Evolutionary conservation across 768 basidiomycete genomes (phyloP).

Genomic region (Tephrocybe sp.): DNA sequence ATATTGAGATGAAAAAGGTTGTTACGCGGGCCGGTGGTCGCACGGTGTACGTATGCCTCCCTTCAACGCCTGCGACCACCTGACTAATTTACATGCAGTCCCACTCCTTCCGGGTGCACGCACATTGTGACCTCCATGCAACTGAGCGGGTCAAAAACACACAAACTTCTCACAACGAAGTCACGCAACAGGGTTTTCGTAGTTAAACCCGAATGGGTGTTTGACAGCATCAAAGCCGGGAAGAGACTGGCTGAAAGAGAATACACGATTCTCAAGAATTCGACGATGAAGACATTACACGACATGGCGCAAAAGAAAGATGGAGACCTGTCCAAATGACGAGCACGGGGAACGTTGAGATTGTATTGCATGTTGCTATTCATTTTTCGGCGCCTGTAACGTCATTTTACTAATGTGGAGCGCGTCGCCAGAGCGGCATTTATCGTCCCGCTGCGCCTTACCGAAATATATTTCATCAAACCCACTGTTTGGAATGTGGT

Average conservation of each 20-base stretch:
- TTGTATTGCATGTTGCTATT: too few relatives aligned
- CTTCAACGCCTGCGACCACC: slow-evolving; percentile 1
- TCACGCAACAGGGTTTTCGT: slow-evolving; percentile 52
- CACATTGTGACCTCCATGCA: slow-evolving; percentile 78
- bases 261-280: slow-evolving; percentile 50
- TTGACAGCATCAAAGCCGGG: slow-evolving; percentile 63
- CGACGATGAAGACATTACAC: slow-evolving; percentile 34
- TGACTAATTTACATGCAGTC: slow-evolving; percentile 34
- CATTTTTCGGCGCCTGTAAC: background rate
- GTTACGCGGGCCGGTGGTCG: slow-evolving; percentile 68
- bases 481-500: background rate
- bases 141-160: slow-evolving; percentile 70
- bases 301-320: slow-evolving; percentile 31
- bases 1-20: slow-evolving; percentile 75
- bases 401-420: background rate
- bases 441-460: background rate
- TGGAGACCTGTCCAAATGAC: background rate
- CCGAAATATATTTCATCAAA: slow-evolving; percentile 1
- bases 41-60: slow-evolving; percentile 49
- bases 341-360: background rate
- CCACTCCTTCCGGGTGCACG: slow-evolving; percentile 61
- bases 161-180: slow-evolving; percentile 57
- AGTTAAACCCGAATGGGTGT: slow-evolving; percentile 76
- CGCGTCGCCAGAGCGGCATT: slow-evolving; percentile 4
- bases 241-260: slow-evolving; percentile 59